Conservation (phyloP, 1,284 basidiomycete species). For the Moesziomyces aphidis region DNA sequence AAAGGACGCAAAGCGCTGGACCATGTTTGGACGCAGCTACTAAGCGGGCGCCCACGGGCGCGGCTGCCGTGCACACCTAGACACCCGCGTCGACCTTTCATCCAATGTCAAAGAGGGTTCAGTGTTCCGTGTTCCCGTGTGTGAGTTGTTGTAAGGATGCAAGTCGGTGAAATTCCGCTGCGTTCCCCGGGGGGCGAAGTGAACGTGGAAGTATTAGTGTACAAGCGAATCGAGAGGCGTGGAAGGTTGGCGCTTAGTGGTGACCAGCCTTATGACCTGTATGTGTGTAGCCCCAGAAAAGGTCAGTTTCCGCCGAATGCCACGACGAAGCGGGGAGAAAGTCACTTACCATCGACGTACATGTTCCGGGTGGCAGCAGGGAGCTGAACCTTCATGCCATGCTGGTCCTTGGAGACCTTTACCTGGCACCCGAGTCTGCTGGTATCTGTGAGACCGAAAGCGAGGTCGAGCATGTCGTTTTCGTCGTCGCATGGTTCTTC, state of each 20-base stretch:
- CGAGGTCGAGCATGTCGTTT: slow-evolving; percentile 92
- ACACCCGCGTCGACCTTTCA: no score
- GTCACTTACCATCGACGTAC: slow-evolving; percentile 82
- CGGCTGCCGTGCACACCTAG: no score
- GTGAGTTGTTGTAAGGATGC: not conserved
- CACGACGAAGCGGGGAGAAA: not conserved
- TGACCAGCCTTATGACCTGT: slow-evolving; percentile 52
- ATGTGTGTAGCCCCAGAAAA: not conserved
- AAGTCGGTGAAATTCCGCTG: not conserved
- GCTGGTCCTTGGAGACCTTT: slow-evolving; percentile 80
- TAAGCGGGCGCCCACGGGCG: slow-evolving; percentile 14
- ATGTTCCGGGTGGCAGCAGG: slow-evolving; percentile 96
- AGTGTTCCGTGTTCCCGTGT: not conserved
- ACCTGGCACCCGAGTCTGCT: slow-evolving; percentile 82
- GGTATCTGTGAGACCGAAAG: slow-evolving; percentile 91
- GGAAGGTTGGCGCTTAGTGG: slow-evolving; percentile 9
- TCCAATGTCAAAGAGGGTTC: not conserved
- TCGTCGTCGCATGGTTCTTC: slow-evolving; percentile 96
- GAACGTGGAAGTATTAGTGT: not conserved
- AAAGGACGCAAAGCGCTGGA: slow-evolving; percentile 64
- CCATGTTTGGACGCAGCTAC: slow-evolving; percentile 67
- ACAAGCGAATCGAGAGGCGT: not conserved
- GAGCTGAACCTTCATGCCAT: slow-evolving; percentile 86
- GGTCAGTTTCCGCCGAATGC: not conserved
- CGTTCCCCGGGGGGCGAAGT: not conserved